Conservation (phyloP, 2,329 filamentous ascomycete species). For the Dendryphion nanum region DNA sequence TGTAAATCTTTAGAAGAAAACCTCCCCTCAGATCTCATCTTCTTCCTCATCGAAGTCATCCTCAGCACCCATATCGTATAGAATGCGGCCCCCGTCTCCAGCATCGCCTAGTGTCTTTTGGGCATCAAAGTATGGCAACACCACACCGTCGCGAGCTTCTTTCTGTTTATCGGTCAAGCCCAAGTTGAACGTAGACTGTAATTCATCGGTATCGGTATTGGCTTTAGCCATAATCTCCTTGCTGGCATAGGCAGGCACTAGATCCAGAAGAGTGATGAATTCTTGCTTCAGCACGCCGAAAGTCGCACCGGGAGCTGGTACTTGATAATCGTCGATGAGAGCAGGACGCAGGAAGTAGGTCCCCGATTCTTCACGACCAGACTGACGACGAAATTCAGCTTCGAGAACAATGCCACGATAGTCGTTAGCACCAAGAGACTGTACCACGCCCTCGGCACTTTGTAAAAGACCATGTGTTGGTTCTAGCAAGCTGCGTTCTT, state of each 20-base stretch:
- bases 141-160: constrained; percentile 80
- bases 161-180: constrained; percentile 89
- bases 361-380: constrained; percentile 74
- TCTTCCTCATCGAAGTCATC: constrained; percentile 97
- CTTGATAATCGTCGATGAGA: constrained; percentile 15
- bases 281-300: constrained; percentile 47
- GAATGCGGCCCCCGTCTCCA: constrained; percentile 85
- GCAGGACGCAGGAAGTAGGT: constrained; percentile 53
- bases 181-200: constrained; percentile 74
- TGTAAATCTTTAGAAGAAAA: no score
- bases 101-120: constrained; percentile 64
- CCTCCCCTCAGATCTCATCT: constrained; percentile 77
- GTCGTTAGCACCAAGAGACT: constrained; percentile 61
- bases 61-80: constrained; percentile 96
- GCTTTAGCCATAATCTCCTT: constrained; percentile 24
- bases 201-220: constrained; percentile 20
- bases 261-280: constrained; percentile 64
- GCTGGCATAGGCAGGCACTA: constrained; percentile 55
- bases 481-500: constrained; percentile 69
- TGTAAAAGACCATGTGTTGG: constrained; percentile 79
- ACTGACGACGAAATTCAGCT: constrained; percentile 83
- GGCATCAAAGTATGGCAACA: constrained; percentile 94
- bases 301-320: constrained; percentile 8
- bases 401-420: constrained; percentile 67
- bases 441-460: constrained; percentile 72